Evolutionary conservation across 495 filamentous ascomycete species (phyloP), one percentile per base, ranked within the genome.

Genomic region (Alectoria sarmentosa): DNA sequence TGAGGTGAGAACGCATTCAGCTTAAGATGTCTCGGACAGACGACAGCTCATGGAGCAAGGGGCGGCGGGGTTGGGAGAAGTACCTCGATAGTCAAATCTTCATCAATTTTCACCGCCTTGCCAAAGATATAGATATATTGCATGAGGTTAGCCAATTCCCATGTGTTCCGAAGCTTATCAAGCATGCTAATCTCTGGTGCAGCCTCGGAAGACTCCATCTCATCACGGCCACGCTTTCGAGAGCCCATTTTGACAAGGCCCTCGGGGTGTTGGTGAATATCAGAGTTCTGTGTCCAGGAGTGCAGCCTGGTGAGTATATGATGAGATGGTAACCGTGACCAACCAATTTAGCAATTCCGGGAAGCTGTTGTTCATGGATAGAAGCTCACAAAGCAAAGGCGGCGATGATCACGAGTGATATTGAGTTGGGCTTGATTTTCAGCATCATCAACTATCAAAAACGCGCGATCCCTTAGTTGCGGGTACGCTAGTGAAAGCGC

Each of bases 121-220:
- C 92, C 92, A 76, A 98, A 98, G 61, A 91, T 83, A 69, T 85
- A 86, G 61, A 97, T 88, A 78, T 90, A 98, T 76, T 98, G 94
- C 78, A 88, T 91, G 8, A 98, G 81, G 72, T 91, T 92, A 56
- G 94, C 90, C 75, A 98, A 96, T 74, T 97, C 89, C 92, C 94
- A 97, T 78, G 86, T 88, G 73, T 89, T 94, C 58, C 93, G 82
- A 64, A 98, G 80, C 66, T 81, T 85, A 56, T 87, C 77, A 30
- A 96, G 80, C 62, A 86, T 66, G 58, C 76, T 77, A 59, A 74
- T 68, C 66, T 82, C 72, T 39, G 70, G 65, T 70, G 75, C 68
- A 60, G 75, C 71, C 67, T 83, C 73, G 34, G 71, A 71, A 69
- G 73, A 68, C 78, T 83, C 85, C 75, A 83, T 84, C 76, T 92